These are phyloP conservation scores for Phylloporus sp. DNA, from an alignment of 768 basidiomycete species.

Conservation along the genomic window DNA sequence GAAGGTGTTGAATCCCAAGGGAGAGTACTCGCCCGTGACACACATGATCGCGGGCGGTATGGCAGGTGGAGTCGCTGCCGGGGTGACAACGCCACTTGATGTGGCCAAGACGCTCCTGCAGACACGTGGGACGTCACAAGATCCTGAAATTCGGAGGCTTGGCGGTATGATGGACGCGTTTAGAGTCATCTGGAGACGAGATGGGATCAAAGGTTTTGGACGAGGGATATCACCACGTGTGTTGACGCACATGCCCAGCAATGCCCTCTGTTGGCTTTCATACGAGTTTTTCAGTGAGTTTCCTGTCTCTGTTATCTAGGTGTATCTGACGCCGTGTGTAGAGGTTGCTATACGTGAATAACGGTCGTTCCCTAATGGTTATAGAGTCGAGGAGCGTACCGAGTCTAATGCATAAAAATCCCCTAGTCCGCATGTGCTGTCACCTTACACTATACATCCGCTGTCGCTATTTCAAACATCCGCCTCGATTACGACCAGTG, in stretches of 20 bases:
- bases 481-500: neutral
- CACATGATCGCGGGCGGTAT: conserved; percentile 91
- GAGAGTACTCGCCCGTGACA: conserved; percentile 87
- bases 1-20: conserved; percentile 75
- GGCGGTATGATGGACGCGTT: conserved; percentile 86
- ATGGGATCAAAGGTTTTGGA: conserved; percentile 81
- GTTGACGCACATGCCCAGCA: conserved; percentile 93
- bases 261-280: conserved; percentile 95
- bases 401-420: neutral
- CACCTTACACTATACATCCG: conserved; percentile 13
- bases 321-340: conserved; percentile 28
- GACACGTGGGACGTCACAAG: conserved; percentile 87
- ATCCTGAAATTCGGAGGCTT: conserved; percentile 78
- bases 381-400: conserved; percentile 16
- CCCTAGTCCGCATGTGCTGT: conserved; percentile 1
- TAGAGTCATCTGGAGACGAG: conserved; percentile 79
- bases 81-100: conserved; percentile 93
- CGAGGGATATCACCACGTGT: conserved; percentile 90
- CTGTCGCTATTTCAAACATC: conserved; percentile 4
- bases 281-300: conserved; percentile 96
- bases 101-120: conserved; percentile 97
- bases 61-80: conserved; percentile 92
- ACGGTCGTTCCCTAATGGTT: conserved; percentile 6
- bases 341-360: conserved; percentile 61
- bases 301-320: neutral